These are phyloP conservation scores for Panellus pusillus DNA, from an alignment of 768 basidiomycete genomes.

Conservation along the genomic window DNA sequence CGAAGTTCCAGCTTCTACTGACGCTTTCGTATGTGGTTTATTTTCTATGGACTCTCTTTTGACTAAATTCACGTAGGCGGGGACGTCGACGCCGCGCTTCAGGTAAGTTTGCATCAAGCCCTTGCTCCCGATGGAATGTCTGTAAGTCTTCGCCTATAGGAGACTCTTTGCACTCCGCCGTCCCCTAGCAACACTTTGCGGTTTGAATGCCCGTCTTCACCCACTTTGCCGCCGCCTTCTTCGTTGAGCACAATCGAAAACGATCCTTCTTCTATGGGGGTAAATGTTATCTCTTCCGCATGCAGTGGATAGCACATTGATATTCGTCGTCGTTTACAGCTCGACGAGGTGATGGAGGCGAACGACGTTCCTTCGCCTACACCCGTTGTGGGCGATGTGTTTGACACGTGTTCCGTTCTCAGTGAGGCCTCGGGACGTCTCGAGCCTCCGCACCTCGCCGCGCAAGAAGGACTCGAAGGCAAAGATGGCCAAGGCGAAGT, in stretches of 20 bases:
- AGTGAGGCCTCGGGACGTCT: slow-evolving; percentile 14
- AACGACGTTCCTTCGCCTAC: neutral
- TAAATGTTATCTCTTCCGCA: neutral
- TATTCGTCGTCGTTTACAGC: neutral
- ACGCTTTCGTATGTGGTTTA: neutral
- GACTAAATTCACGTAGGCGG: neutral
- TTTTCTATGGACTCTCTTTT: neutral
- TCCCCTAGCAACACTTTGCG: slow-evolving; percentile 11
- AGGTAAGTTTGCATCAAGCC: neutral
- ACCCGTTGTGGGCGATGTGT: neutral
- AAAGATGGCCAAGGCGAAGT: neutral
- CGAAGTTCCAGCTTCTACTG: neutral
- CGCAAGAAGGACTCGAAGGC: slow-evolving; percentile 1
- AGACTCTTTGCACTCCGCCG: neutral
- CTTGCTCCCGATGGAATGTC: neutral
- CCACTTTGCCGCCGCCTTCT: slow-evolving; percentile 7
- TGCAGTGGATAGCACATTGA: no score
- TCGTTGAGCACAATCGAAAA: slow-evolving; percentile 5
- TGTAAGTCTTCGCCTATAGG: neutral
- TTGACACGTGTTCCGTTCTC: slow-evolving; percentile 23
- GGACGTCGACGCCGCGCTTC: neutral
- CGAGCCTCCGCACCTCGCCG: neutral
- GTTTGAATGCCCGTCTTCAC: slow-evolving; percentile 8
- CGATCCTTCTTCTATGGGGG: slow-evolving; percentile 1
- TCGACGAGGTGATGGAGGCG: neutral